Base-by-base conservation (phyloP, 768 basidiomycete species). In the Paxillus rubicundulus region DNA sequence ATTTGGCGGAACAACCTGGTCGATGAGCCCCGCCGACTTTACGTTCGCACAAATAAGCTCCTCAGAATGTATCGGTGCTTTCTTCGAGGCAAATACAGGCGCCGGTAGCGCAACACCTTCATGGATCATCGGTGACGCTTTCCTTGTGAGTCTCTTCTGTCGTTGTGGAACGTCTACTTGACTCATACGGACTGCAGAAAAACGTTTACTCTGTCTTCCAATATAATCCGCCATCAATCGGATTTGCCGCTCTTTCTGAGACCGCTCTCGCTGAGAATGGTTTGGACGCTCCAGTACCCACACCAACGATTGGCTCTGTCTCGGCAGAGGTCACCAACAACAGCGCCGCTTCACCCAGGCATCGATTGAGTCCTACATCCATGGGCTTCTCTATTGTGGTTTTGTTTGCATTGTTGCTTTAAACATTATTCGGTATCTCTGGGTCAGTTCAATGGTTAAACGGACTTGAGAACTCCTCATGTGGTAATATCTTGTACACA, bases 121-220 rank as follows among this genome's bases (percentile, higher is more conserved):
- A 32, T 82, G 82, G 81, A 78, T 82, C 56, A 70, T 82, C 16
- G 82, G 81, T 20, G 79, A 74, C n/a, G 71, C 77, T 0, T 79
- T 79, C 64, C 66, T 80, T 42, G 68, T 71, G 20, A 13, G 66
- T 66, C 14, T 12, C 18, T 21, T 18, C 7, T 9, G 6, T 34
- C 39, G 45, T 0, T 33, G 57, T 14, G 13, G 37, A 2, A 14
- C 3, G 2, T 32, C 24, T 14, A 5, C 39, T 3, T 18, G 27
- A 42, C 47, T 24, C 2, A 27, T 16, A 20, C 27, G 16, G 17
- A 18, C 16, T 33, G n/a, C 52, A 69, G 53, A 84, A 84, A 67
- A 84, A 82, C 55, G 80, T 81, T 2, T 82, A 83, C 60, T 75
- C 79, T 0, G 80, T 83, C 0, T 82, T 76, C 67, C 70, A 74